A percentile compares a stretch with the other conserved stretches of the same genome.
Evolutionary conservation across 2,329 filamentous ascomycete genomes (phyloP).

Genomic region (Metarhizium sp.): DNA sequence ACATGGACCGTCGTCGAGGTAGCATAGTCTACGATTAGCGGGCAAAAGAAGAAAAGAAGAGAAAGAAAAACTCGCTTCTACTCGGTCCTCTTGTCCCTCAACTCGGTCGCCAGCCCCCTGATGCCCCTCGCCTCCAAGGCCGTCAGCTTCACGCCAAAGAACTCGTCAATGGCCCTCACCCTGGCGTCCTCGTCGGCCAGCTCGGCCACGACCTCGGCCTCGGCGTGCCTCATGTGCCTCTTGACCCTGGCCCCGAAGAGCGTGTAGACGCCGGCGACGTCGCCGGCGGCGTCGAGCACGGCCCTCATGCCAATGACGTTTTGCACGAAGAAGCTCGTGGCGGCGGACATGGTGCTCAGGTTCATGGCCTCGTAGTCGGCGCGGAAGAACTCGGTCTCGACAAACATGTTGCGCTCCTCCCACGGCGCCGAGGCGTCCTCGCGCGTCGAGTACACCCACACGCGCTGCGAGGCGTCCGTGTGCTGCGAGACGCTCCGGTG

Average conservation of each 20-base stretch:
- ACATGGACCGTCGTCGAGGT: constrained; percentile 11
- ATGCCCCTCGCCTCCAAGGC: constrained; percentile 39
- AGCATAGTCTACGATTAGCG: neutral
- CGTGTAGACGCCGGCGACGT: constrained; percentile 28
- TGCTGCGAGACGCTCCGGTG: constrained; percentile 21
- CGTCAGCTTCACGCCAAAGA: constrained; percentile 39
- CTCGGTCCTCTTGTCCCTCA: constrained; percentile 1
- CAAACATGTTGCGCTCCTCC: constrained; percentile 40
- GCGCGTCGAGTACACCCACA: constrained; percentile 30
- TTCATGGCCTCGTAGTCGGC: constrained; percentile 40
- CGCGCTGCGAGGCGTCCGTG: constrained; percentile 21
- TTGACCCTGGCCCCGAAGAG: constrained; percentile 37
- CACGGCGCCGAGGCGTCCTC: constrained; percentile 26
- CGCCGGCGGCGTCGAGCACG: constrained; percentile 12
- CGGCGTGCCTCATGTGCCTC: constrained; percentile 21
- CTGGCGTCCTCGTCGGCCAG: constrained; percentile 39
- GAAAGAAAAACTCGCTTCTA: too few species aligned
- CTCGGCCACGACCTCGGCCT: constrained; percentile 27
- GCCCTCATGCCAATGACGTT: constrained; percentile 25
- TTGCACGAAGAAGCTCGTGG: constrained; percentile 28
- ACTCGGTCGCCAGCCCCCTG: constrained; percentile 22
- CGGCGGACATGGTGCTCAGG: constrained; percentile 23
- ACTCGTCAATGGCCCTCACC: constrained; percentile 35
- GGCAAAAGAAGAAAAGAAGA: too few species aligned
- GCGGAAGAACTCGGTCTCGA: constrained; percentile 36